Evolutionary conservation across 805 yeast species (phyloP).

Genomic region (Ogataea paradorogensis): DNA sequence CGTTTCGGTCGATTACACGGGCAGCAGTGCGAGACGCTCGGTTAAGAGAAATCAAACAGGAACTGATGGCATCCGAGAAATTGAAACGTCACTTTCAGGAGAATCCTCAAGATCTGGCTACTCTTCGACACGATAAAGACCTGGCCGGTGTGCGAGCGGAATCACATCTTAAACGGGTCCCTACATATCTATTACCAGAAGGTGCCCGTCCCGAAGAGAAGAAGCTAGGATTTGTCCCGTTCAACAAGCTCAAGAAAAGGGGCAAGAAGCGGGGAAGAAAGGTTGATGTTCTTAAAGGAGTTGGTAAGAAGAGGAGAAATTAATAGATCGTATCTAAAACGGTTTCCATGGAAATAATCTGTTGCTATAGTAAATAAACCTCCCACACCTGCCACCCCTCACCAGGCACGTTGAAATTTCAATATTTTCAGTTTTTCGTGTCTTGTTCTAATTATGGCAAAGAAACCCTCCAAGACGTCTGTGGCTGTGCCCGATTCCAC

Average conservation of each 20-base stretch:
- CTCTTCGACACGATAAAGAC: constrained; percentile 89
- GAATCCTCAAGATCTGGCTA: constrained; percentile 88
- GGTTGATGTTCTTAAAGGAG: constrained; percentile 52
- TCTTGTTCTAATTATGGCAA: constrained; percentile 9
- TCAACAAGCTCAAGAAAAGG: constrained; percentile 45
- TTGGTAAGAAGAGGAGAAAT: constrained; percentile 25
- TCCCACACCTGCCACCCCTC: constrained; percentile 2
- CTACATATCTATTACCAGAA: constrained; percentile 85
- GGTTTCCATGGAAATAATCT: not conserved
- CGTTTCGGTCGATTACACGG: constrained; percentile 90
- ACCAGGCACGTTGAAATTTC: not conserved
- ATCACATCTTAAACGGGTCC: constrained; percentile 84
- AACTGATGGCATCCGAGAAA: constrained; percentile 82
- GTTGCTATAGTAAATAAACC: not conserved
- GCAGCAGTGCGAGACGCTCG: constrained; percentile 92
- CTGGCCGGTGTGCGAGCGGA: constrained; percentile 80
- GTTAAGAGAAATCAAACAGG: constrained; percentile 81
- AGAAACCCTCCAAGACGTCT: constrained; percentile 3
- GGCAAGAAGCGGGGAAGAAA: constrained; percentile 35
- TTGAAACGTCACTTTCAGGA: constrained; percentile 94
- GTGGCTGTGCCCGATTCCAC: constrained; percentile 20
- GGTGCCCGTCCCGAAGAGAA: constrained; percentile 58
- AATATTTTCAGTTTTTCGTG: constrained; percentile 6
- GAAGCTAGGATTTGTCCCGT: constrained; percentile 70
- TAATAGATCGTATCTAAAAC: not conserved